Conservation (phyloP, 1,284 basidiomycete genomes). For the Pisolithus thermaeus region DNA sequence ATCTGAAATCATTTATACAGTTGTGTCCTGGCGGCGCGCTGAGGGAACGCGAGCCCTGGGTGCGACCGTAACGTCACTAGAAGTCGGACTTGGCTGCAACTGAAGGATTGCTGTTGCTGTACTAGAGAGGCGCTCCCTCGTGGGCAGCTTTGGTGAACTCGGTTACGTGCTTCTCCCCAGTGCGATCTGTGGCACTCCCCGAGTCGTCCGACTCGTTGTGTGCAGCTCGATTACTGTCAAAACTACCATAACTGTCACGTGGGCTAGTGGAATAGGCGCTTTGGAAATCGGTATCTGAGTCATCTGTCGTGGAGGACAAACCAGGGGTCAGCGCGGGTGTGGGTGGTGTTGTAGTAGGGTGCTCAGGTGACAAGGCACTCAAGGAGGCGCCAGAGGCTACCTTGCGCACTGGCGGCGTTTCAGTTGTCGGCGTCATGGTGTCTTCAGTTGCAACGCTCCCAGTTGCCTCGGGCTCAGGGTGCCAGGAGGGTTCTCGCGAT, state of each 20-base stretch:
- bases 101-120: slow-evolving; percentile 37
- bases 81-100: slow-evolving; percentile 30
- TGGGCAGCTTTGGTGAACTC: slow-evolving; percentile 28
- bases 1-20: slow-evolving; percentile 17
- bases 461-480: slow-evolving; percentile 20
- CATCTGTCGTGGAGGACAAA: slow-evolving; percentile 53
- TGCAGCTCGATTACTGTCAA: slow-evolving; percentile 21
- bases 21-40: slow-evolving; percentile 16
- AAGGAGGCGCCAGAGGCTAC: slow-evolving; percentile 31
- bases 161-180: slow-evolving; percentile 23
- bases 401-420: slow-evolving; percentile 27
- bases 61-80: slow-evolving; percentile 34
- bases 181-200: slow-evolving; percentile 26
- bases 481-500: slow-evolving; percentile 25
- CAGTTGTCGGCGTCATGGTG: slow-evolving; percentile 22
- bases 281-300: slow-evolving; percentile 80
- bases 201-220: slow-evolving; percentile 30
- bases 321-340: slow-evolving; percentile 39
- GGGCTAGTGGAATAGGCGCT: slow-evolving; percentile 76
- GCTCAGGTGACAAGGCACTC: slow-evolving; percentile 28
- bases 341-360: slow-evolving; percentile 27
- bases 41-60: slow-evolving; percentile 20
- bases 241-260: slow-evolving; percentile 52
- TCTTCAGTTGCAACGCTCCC: slow-evolving; percentile 16
- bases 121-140: slow-evolving; percentile 41